Conservation (phyloP, 2,329 filamentous ascomycete genomes). For the Cladosporium oxysporum region DNA sequence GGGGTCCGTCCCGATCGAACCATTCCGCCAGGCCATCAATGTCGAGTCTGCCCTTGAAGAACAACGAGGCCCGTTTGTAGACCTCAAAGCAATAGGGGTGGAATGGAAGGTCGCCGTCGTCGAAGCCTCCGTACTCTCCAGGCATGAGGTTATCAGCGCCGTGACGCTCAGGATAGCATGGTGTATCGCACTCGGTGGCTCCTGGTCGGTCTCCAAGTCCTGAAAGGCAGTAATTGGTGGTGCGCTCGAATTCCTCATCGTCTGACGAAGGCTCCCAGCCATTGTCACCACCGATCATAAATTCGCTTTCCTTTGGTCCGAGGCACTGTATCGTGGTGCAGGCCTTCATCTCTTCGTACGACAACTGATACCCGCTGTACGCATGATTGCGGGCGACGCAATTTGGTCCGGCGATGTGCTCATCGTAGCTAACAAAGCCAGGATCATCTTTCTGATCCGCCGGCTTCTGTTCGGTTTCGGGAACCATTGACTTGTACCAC, state of each 20-base stretch:
- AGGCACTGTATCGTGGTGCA: neutral
- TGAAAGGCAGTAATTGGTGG: neutral
- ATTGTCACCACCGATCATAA: neutral
- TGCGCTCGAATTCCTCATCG: neutral
- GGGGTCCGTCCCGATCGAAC: neutral
- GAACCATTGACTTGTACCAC: neutral
- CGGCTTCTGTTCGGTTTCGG: neutral
- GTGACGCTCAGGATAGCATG: neutral
- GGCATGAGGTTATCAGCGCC: neutral
- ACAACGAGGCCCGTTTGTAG: neutral
- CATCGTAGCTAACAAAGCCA: neutral
- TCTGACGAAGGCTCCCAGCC: neutral
- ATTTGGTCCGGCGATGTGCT: neutral
- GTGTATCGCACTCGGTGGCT: neutral
- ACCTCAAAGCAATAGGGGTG: neutral
- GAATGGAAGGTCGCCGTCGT: neutral
- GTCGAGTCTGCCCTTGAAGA: neutral
- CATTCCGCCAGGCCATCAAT: neutral
- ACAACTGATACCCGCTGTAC: neutral
- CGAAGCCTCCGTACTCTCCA: neutral
- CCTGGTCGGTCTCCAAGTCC: neutral
- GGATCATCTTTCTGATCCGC: neutral
- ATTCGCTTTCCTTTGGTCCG: neutral
- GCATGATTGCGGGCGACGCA: neutral
- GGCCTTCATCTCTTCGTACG: neutral